Base-by-base conservation (phyloP, 805 yeast species). In the Candida maris region DNA sequence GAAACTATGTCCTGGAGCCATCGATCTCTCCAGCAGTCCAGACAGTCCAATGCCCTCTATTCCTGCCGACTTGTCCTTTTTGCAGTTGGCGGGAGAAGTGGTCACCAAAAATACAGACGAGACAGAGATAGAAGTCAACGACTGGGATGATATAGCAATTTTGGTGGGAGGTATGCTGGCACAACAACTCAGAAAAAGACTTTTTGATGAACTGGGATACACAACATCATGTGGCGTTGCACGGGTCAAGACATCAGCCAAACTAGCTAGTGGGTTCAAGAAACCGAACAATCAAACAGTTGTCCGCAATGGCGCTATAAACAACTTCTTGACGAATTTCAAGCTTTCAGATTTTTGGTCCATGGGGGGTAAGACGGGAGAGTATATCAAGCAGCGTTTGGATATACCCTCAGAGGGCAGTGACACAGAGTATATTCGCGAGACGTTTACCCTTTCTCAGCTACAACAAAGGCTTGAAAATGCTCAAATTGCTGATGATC, bases 151-250 rank as follows among this genome's bases (percentile, higher is more conserved):
- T 54, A 60, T 87, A 1, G 59, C 81, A 4, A 68, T 81, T 16
- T 49, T 82, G 12, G 51, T 88, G 0, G 97, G 85, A 0, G 79
- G 94, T 0, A 68, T 68, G 10, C 48, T 81, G 1, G 71, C 83
- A 1, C 58, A 55, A 34, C 70, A 74, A 0, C 60, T 87, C 2
- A 66, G 97, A 26, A 45, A 56, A 10, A 56, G 61, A 12, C 72
- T 93, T 4, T 66, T 62, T 42, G 52, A 65, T 1, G 71, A 69
- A 18, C 61, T 91, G 28, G 82, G 84, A 3, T 93, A 85, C 54
- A 85, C 91, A 0, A 87, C 97, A 0, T 88, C 97, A 0, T 89
- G 94, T 15, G 98, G 98, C 0, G 59, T 93, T 1, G 83, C 85
- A 0, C 65, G 81, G 12, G 84, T 79, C 29, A 87, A 87, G 56